Percentiles rank a stretch among this genome's conserved stretches.
phyloP scores from a whole-genome alignment of 176 grass and related monocot genomes.

The Leersia perrieri region DNA sequence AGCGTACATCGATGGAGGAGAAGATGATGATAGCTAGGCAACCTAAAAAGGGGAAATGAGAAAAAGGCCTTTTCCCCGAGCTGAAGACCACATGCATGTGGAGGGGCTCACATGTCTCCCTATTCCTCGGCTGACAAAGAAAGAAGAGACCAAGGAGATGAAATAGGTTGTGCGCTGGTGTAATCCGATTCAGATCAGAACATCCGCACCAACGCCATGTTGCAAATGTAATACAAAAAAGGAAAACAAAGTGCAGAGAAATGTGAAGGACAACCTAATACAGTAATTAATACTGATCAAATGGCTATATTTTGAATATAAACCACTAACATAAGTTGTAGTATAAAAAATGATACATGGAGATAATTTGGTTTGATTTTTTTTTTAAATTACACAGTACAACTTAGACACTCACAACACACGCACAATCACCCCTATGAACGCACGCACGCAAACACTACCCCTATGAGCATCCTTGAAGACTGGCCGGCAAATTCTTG shows the following conservation, averaged over 20 bases:
- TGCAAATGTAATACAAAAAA: neutral
- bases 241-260: neutral
- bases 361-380: too few species aligned
- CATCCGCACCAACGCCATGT: neutral
- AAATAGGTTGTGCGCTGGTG: neutral
- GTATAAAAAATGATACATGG: too few species aligned
- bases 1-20: constrained; percentile 32
- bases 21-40: constrained; percentile 33
- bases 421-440: too few species aligned
- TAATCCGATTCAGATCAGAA: neutral
- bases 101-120: constrained; percentile 9
- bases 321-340: too few species aligned
- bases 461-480: too few species aligned
- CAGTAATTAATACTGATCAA: too few species aligned
- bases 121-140: neutral
- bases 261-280: neutral
- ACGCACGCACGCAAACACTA: too few species aligned
- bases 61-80: constrained; percentile 39
- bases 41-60: constrained; percentile 42
- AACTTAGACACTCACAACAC: too few species aligned
- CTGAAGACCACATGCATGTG: constrained; percentile 44
- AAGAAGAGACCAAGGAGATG: neutral
- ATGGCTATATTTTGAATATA: too few species aligned
- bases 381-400: too few species aligned
- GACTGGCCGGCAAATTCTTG: too few species aligned